Evolutionary conservation across 164 flowering plant species (phyloP).

Genomic region (Platanus orientalis): DNA sequence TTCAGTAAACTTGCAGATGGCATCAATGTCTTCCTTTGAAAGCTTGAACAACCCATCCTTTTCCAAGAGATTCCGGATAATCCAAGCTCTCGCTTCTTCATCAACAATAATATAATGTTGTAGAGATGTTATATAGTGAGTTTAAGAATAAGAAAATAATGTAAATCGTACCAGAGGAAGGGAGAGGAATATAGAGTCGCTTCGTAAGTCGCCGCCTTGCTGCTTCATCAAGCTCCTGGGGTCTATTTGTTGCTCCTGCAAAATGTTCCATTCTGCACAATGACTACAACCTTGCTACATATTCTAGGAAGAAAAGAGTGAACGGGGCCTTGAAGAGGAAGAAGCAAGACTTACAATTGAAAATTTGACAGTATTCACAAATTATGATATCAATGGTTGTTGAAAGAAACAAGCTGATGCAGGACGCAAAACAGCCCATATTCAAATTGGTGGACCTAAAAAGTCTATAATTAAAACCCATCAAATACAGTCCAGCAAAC

Average conservation of each 20-base stretch:
- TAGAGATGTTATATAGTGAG: neutral
- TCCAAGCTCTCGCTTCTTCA: conserved; percentile 98
- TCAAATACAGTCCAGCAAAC: no score
- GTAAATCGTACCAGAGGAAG: conserved; percentile 65
- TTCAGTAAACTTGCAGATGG: conserved; percentile 82
- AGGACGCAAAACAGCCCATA: no score
- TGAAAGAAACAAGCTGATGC: no score
- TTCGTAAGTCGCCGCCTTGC: conserved; percentile 95
- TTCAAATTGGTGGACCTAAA: no score
- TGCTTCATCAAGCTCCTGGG: conserved; percentile 99
- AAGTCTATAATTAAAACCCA: no score
- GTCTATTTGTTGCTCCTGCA: conserved; percentile 97
- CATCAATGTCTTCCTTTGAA: conserved; percentile 60
- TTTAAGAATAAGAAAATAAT: neutral
- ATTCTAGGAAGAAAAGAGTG: no score
- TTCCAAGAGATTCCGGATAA: conserved; percentile 67
- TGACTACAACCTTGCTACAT: no score
- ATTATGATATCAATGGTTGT: no score
- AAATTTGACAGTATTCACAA: no score
- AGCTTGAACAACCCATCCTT: conserved; percentile 89
- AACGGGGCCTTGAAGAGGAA: no score
- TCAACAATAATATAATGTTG: conserved; percentile 12
- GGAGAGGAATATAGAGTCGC: conserved; percentile 91
- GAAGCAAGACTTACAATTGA: no score
- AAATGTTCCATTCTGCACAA: neutral